phyloP scores from a whole-genome alignment of 1,139 yeast genomes.

The Saccharomyces hybrid region DNA sequence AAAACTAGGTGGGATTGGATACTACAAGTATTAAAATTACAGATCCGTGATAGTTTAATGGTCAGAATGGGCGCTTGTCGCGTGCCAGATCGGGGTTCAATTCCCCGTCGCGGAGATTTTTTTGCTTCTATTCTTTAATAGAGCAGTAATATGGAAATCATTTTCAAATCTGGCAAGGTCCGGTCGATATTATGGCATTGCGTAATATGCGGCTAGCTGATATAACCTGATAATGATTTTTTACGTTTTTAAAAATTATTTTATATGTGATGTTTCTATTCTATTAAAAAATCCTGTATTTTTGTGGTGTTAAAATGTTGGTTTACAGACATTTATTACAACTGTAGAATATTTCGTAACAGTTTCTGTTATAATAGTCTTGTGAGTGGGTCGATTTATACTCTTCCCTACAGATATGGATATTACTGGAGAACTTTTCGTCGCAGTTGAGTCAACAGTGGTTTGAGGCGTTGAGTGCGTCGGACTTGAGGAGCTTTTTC shows the following conservation, averaged over 20 bases:
- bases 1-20: too few relatives aligned
- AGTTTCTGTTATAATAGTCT: background rate
- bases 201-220: background rate
- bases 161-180: background rate
- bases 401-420: background rate
- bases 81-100: conserved; percentile 36
- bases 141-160: background rate
- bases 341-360: background rate
- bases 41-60: conserved; percentile 31
- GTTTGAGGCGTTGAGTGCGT: background rate
- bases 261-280: background rate
- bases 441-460: background rate
- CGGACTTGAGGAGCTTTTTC: background rate
- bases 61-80: conserved; percentile 36
- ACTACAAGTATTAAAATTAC: background rate
- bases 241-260: background rate
- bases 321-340: background rate
- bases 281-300: background rate
- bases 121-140: conserved; percentile 3
- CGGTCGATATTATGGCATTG: background rate
- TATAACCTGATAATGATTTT: background rate
- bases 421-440: background rate
- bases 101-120: conserved; percentile 35
- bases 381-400: background rate
- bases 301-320: background rate